Evolutionary conservation across 1,284 basidiomycete genomes (phyloP), one percentile per base, ranked within the genome.

Genomic region (Jaminaea rosea): DNA sequence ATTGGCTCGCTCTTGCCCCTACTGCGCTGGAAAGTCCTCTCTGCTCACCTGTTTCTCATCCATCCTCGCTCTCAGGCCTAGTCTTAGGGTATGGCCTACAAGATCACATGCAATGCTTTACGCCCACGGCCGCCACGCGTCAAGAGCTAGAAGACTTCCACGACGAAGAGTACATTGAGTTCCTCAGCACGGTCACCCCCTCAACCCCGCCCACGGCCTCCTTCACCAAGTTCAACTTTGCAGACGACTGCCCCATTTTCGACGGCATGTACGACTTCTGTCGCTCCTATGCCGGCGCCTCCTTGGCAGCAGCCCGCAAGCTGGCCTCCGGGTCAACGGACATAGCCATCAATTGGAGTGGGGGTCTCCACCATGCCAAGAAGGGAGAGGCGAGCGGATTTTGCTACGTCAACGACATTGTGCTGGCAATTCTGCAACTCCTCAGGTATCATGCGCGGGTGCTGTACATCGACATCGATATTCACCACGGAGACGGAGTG

Each of bases 271-370:
- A 72, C 54, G 69, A 72, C 27, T 73, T 73, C 44, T 73, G 71
- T 53, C 62, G 67, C 31, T 56, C 68, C 5, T 73, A 72, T 44
- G 55, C 71, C 1, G 71, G 71, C 17, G 68, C 83, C 0, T 91
- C 88, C 1, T 79, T 99, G 9, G 88, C 91, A 24, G 94, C 86
- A 1, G 71, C 69, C 9, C 54, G 69, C 26, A 59, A 66, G 26
- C 52, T 73, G 4, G 58, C 62, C 5, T 49, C 64, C 1, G 90
- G 88, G 4, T 81, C 84, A 4, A 90, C 93, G 13, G 93, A 99
- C 74, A 97, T 96, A 50, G 86, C 86, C 0, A 89, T 97, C 67
- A 97, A 97, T 76, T 97, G 93, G 93, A 89, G 91, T 0, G 93
- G 93, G 6, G 93, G 93, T 1, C 80, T 97, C 9, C 93, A 98